A percentile compares a stretch with the other conserved stretches of the same genome.
These are phyloP conservation scores for Pouteria glomerata DNA, from an alignment of 148 eudicot species.

Conservation along the genomic window DNA sequence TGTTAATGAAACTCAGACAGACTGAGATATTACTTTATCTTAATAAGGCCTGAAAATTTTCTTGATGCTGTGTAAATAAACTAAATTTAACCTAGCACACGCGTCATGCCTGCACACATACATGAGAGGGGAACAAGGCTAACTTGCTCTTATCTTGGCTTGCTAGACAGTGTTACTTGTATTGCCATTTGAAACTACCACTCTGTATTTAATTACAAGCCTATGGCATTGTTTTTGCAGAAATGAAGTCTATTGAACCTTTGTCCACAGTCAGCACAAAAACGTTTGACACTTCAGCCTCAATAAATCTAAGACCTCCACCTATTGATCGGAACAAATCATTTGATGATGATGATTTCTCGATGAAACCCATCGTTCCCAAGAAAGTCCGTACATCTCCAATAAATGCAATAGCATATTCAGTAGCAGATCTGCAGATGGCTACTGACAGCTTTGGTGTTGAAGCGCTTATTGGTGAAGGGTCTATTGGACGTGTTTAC, in stretches of 20 bases:
- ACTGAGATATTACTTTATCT: too few species aligned
- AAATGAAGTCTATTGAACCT: slow-evolving; percentile 49
- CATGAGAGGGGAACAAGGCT: too few species aligned
- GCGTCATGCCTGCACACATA: too few species aligned
- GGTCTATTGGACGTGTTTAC: slow-evolving; percentile 86
- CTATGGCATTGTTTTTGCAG: slow-evolving; percentile 24
- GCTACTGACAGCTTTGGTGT: slow-evolving; percentile 82
- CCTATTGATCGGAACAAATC: slow-evolving; percentile 66
- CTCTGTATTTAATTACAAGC: neutral
- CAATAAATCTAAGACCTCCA: slow-evolving; percentile 65
- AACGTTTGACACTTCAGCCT: slow-evolving; percentile 44
- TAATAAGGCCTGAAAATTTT: neutral
- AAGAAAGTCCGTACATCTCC: slow-evolving; percentile 58
- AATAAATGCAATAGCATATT: slow-evolving; percentile 58
- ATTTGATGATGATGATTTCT: slow-evolving; percentile 65
- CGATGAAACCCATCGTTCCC: slow-evolving; percentile 48
- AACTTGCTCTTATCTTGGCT: neutral
- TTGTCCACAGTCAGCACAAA: slow-evolving; percentile 42
- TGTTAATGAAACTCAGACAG: too few species aligned
- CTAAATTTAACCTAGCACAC: neutral
- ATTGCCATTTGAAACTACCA: neutral
- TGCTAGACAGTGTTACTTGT: neutral
- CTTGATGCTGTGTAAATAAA: neutral
- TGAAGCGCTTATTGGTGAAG: slow-evolving; percentile 85
- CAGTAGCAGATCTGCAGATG: slow-evolving; percentile 92